Evolutionary conservation across 2,329 filamentous ascomycete genomes (phyloP), one percentile per base, ranked within the genome.

Genomic region (Ascochyta fabae): DNA sequence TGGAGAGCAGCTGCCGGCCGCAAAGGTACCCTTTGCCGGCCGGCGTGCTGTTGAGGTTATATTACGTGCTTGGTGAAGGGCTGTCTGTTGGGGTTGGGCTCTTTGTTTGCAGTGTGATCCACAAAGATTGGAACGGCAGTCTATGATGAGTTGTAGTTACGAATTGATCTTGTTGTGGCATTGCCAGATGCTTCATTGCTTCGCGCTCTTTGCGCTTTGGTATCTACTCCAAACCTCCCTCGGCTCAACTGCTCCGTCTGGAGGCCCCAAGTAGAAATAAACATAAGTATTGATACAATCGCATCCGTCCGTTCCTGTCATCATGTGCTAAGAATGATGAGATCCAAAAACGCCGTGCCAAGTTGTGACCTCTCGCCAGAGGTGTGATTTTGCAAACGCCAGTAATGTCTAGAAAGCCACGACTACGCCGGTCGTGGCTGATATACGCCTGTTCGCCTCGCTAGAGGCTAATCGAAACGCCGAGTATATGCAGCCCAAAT

Each of bases 401-500:
- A 23, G 40, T 52, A 58, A 61, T 61, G 64, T 68, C 66, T 68
- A 68, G 45, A 42, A 64, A 60, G 58, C 56, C 36, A 56, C 59
- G 66, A 69, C 61, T 62, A 55, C 67, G 66, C 68, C 66, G 62
- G 66, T 56, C 53, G 53, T 56, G 47, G 46, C 62, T 57, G 58
- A 51, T 67, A 51, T 64, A 62, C 68, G 70, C 71, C 70, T 64
- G 47, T 67, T 69, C 71, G 68, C 70, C 70, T 68, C 64, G 69
- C 67, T 66, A 59, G 61, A 62, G 53, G 50, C 62, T 52, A 56
- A 53, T 57, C 48, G 57, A 60, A 62, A 73, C 72, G 71, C 72
- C 72, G 57, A 53, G 52, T 65, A 48, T 59, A 72, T 73, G 70
- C 67, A 72, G 62, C 65, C 67, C 64, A 68, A 67, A 75, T 73